These are phyloP conservation scores for Phytopythium montanum DNA, from an alignment of 352 stramenopile genomes.

Conservation along the genomic window DNA sequence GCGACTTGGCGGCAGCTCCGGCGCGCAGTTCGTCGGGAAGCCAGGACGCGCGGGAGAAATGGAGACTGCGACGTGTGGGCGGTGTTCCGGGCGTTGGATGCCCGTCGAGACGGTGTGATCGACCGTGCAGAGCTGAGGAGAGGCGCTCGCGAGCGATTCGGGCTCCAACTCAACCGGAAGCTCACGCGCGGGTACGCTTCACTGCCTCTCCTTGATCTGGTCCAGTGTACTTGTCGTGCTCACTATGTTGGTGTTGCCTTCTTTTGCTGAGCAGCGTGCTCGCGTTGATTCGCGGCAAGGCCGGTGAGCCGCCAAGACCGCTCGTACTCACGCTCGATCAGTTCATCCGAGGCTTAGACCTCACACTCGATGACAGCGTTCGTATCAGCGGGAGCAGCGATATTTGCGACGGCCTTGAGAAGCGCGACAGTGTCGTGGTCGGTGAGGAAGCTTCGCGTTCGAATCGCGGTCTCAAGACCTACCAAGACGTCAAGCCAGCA, in stretches of 20 bases:
- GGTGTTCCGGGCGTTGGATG: slow-evolving; percentile 50
- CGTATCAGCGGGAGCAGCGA: neutral
- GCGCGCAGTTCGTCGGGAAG: slow-evolving; percentile 21
- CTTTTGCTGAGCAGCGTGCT: slow-evolving; percentile 32
- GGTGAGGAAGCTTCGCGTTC: too few species aligned
- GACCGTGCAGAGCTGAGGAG: slow-evolving; percentile 64
- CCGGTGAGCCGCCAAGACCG: slow-evolving; percentile 25
- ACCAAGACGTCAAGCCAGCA: neutral
- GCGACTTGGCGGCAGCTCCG: slow-evolving; percentile 46
- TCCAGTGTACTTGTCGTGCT: neutral
- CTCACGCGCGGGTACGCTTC: slow-evolving; percentile 55
- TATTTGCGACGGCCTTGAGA: neutral
- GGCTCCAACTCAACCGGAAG: slow-evolving; percentile 51
- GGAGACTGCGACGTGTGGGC: slow-evolving; percentile 8
- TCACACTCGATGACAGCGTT: slow-evolving; percentile 9
- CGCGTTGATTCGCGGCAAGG: slow-evolving; percentile 47
- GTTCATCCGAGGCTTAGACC: slow-evolving; percentile 55
- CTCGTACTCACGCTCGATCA: slow-evolving; percentile 42
- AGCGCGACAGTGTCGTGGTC: neutral
- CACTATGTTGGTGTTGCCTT: neutral
- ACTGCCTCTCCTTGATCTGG: neutral
- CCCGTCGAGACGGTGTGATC: slow-evolving; percentile 42
- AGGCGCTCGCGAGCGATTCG: slow-evolving; percentile 34
- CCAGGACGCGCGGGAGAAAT: slow-evolving; percentile 6
- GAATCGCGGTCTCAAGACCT: neutral